Evolutionary conservation across 768 basidiomycete genomes (phyloP), one percentile per base, ranked within the genome.

Genomic region (Pulveroboletus sp.): DNA sequence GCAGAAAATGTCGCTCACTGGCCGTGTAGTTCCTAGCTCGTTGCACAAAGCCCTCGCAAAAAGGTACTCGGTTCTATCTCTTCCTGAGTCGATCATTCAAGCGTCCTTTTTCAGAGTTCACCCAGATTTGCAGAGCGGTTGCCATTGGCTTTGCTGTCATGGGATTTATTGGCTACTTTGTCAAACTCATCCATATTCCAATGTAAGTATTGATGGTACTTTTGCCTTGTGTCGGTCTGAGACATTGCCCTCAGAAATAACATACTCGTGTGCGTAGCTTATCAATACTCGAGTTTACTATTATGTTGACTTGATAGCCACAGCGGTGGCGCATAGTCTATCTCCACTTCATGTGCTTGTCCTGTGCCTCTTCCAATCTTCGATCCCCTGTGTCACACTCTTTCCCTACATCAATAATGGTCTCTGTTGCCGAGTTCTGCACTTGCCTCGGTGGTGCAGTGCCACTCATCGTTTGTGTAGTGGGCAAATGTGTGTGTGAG

Each of bases 91-190:
- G 47, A 28, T 5, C 28, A 30, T 26, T 62, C 40, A 56, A 39
- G 10, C 4, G 14, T 48, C 28, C 18, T 43, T 21, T 30, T 55
- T 17, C 68, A 99, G 96, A 99, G 69, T 99, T 94, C 71, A 59
- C 82, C 37, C 92, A 95, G 67, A 94, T 99, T 57, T 98, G 86
- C 75, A 87, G 84, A 68, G 96, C 96, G 31, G 93, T 99, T 47
- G 93, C 93, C 2, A 85, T 98, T 54, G 96, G 96, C 13, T 99
- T 99, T 64, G 92, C 86, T 44, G 90, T 99, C 58, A 98, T 98
- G 94, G 96, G 96, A 14, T 95, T 97, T 79, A 93, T 99, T 68
- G 96, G 96, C 14, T 99, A 95, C 76, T 87, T 98, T 66, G 94
- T 96, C 58, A 97, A 97, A 72, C 83, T 97, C 57, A 93, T 98